Percentiles rank a stretch among this genome's conserved stretches.
Conservation (phyloP, 441 rosid species). For the Erodium moschatum region DNA sequence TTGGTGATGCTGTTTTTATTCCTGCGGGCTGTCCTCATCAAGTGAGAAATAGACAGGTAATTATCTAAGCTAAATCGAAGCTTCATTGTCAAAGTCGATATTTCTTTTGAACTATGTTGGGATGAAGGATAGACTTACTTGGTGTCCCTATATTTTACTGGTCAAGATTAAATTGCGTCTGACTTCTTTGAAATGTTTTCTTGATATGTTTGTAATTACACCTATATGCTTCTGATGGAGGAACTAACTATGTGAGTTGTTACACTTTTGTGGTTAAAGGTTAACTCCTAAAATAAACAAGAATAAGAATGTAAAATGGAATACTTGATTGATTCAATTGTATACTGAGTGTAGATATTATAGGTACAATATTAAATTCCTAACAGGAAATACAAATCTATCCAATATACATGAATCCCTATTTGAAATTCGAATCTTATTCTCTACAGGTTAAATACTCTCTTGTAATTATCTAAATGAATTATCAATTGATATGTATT, state of each 20-base stretch:
- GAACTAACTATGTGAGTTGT: neutral
- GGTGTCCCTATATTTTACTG: neutral
- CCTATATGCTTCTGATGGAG: neutral
- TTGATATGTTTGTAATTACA: neutral
- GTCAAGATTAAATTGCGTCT: neutral
- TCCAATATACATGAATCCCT: too few relatives aligned
- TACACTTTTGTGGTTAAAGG: neutral
- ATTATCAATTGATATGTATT: too few relatives aligned
- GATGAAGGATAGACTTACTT: neutral
- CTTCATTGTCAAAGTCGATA: neutral
- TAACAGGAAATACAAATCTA: too few relatives aligned
- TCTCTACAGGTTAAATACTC: too few relatives aligned
- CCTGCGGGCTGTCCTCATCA: constrained; percentile 98
- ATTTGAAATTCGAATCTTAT: too few relatives aligned
- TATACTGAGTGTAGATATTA: too few relatives aligned
- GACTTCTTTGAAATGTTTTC: neutral
- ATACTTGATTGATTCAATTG: too few relatives aligned
- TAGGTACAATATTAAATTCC: too few relatives aligned
- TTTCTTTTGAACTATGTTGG: neutral
- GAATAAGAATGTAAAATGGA: neutral
- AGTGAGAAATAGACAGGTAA: constrained; percentile 83
- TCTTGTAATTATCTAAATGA: too few relatives aligned
- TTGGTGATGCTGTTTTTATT: constrained; percentile 89
- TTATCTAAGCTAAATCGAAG: constrained; percentile 3
- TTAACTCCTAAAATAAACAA: neutral